Evolutionary conservation across 2,329 filamentous ascomycete species (phyloP), one percentile per base, ranked within the genome.

Genomic region (Colletotrichum shisoi): DNA sequence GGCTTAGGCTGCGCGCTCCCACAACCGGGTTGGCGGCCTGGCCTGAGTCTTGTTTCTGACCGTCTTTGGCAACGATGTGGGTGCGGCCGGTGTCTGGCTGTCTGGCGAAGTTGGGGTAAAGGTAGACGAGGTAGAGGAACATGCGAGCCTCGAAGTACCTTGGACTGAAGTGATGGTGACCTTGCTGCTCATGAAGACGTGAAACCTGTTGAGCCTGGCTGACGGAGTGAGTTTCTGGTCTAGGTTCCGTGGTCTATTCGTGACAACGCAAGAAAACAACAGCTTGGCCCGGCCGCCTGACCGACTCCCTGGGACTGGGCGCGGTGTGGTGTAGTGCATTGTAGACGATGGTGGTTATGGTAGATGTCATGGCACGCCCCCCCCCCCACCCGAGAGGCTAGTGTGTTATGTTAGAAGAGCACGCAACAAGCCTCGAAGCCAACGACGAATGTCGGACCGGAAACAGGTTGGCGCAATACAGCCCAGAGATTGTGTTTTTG

Each of bases 101-200:
- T 53, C 27, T 8, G 42, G 48, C 6, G 49, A 31, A 37, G 31
- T 54, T 19, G 31, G 40, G 42, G 40, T 58, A 52, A 67, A 44
- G 31, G 64, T 67, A 56, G 48, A 54, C 49, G 19, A 64, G 31
- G 64, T 68, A 57, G 24, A 51, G 61, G 44, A 31, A 60, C 65
- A 39, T 60, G 19, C 39, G 15, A n/a, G n/a, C 31, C 34, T 49
- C 42, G 37, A 64, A 7, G 34, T 48, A 24, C 42, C 19, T 34
- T 12, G 19, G 12, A 34, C 12, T 3, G 13, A 34, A 46, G 27
- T 19, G 31, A 39, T n/a, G 17, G 51, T 46, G 42, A 9, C 31
- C 51, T n/a, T 21, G 27, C 21, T 44, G 54, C 58, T 34, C 48
- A 24, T 39, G 37, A 65, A 59, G 54, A 56, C 56, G 63, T 13